Evolutionary conservation across 2,329 filamentous ascomycete genomes (phyloP).

Genomic region (Neofusicoccum umdonicola): DNA sequence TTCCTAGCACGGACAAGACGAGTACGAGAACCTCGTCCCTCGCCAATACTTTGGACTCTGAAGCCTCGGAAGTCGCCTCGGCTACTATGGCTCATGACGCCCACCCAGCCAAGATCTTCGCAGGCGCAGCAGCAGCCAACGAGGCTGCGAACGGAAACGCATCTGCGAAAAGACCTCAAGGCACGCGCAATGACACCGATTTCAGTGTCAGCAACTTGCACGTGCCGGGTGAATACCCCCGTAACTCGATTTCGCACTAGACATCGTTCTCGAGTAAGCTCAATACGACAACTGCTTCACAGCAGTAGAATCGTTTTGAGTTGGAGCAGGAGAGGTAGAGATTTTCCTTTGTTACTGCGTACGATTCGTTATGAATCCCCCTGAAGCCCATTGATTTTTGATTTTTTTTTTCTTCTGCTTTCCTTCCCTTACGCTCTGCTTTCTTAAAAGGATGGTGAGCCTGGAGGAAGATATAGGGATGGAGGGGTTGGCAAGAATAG

Average conservation of each 20-base stretch:
- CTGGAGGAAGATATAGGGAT: not conserved
- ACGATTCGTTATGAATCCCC: slow-evolving; percentile 8
- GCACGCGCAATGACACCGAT: slow-evolving; percentile 46
- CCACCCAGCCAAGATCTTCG: not conserved
- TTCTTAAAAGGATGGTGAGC: not conserved
- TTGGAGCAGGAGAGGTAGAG: not conserved
- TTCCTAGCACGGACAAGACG: not conserved
- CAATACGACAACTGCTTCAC: not conserved
- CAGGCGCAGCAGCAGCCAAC: slow-evolving; percentile 1
- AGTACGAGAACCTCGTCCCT: slow-evolving; percentile 6
- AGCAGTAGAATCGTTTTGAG: too few relatives aligned
- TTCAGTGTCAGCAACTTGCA: slow-evolving; percentile 62
- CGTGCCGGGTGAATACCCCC: slow-evolving; percentile 66
- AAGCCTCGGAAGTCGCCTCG: slow-evolving; percentile 3
- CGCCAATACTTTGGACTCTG: slow-evolving; percentile 5
- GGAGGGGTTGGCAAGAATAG: not conserved
- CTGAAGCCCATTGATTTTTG: not conserved
- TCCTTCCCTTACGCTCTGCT: not conserved
- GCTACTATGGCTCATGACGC: not conserved
- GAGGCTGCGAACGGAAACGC: not conserved
- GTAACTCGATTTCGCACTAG: slow-evolving; percentile 5
- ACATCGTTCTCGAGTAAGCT: not conserved
- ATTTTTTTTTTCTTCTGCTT: not conserved
- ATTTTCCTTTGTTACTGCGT: not conserved
- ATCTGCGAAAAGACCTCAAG: slow-evolving; percentile 37